Percentiles rank a stretch among this genome's conserved stretches.
Evolutionary conservation across 768 basidiomycete genomes (phyloP).

Genomic region (Macrolepiota dolichaula): DNA sequence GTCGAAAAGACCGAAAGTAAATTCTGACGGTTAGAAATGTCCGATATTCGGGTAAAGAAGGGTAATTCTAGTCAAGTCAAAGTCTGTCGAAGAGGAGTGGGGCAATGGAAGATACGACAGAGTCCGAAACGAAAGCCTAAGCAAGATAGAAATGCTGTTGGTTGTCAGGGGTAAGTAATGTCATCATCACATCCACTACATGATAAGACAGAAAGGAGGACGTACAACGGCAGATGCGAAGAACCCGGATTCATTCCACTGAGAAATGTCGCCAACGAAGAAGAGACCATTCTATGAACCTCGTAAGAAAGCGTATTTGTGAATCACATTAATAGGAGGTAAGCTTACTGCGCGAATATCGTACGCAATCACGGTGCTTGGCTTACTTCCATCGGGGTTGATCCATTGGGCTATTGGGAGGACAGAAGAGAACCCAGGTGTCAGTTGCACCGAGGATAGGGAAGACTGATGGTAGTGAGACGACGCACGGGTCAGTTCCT

Average conservation of each 20-base stretch:
- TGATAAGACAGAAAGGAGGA: slow-evolving; percentile 3
- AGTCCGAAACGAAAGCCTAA: slow-evolving; percentile 3
- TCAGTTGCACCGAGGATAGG: neutral
- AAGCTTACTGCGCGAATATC: slow-evolving; percentile 27
- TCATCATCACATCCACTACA: neutral
- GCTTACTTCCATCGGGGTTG: slow-evolving; percentile 39
- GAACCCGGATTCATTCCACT: slow-evolving; percentile 32
- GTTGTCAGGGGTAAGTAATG: neutral
- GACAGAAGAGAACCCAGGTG: neutral
- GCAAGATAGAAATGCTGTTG: slow-evolving; percentile 21
- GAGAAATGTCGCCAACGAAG: slow-evolving; percentile 39
- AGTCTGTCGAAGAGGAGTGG: neutral
- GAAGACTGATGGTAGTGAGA: neutral
- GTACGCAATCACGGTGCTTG: slow-evolving; percentile 36
- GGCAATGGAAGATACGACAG: neutral
- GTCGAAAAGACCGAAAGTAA: neutral
- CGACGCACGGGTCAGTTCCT: slow-evolving; percentile 36
- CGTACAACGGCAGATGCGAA: slow-evolving; percentile 33
- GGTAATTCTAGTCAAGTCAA: neutral
- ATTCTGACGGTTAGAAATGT: neutral
- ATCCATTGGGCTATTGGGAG: slow-evolving; percentile 37
- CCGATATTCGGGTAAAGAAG: neutral
- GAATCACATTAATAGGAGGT: neutral
- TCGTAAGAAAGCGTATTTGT: neutral
- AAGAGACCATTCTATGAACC: slow-evolving; percentile 32